Base-by-base conservation (phyloP, 805 yeast genomes). In the Danielia reshetovae region DNA sequence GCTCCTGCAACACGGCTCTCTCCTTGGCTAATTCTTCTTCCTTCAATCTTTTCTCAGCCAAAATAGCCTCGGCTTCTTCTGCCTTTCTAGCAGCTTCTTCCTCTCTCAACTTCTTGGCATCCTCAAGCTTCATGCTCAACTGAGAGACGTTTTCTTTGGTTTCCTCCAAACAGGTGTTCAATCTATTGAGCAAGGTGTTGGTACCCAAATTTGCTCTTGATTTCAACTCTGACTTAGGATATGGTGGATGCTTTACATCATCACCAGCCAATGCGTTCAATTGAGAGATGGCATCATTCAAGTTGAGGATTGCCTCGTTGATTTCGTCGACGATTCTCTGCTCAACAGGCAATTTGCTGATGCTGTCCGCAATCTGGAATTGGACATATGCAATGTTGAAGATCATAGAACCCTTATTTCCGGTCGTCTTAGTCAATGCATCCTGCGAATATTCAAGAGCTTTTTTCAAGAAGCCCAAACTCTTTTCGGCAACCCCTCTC, bases 121-220 rank as follows among this genome's bases (percentile, higher is more conserved):
- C 87, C 30, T 72, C 81, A 38, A 90, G 68, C 60, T 77, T 85
- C 25, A 67, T 67, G 34, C 73, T 71, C 34, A 76, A 67, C 38
- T 74, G 70, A 12, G 57, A 57, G 38, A 85, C 89, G 57, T 72
- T 79, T 42, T 73, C 81, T 45, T 70, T 67, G 45, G 93, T 96
- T 45, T 85, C 90, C 17, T 72, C 77, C 33, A 83, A 63, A 18
- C 81, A 76, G 40, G 81, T 75, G 46, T 74, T 83, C 44, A 93
- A 70, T 54, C 88, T 82, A 39, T 75, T 79, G 42, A 75, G 68
- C 54, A 88, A 69, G 0, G 96, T 84, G 37, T 79, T 76, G 32
- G 78, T 71, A 54, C 95, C 96, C 73, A 87, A 74, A 46, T 75
- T 75, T n/a, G 93, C 90, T 62, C 97, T 79, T 46, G 88, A 81